Percentiles rank a stretch among this genome's conserved stretches.
These are phyloP conservation scores for Thyridium curvatum DNA, from an alignment of 2,329 filamentous ascomycete species.

Conservation along the genomic window DNA sequence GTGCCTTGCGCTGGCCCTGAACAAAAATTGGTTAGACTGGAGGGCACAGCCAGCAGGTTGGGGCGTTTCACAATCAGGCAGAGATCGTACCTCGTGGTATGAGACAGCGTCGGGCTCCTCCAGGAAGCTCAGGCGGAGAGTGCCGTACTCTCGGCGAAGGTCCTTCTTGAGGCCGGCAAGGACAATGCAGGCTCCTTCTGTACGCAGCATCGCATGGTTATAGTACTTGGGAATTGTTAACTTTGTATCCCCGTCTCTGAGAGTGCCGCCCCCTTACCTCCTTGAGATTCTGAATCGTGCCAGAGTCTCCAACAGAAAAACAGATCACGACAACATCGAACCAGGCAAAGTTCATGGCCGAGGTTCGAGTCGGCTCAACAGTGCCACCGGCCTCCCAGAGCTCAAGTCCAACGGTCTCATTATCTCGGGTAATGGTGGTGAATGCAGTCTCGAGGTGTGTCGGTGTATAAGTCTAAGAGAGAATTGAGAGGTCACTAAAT, in stretches of 20 bases:
- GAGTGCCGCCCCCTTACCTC: constrained; percentile 2
- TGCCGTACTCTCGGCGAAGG: constrained; percentile 8
- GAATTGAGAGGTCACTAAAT: too few relatives aligned
- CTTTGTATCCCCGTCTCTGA: too few relatives aligned
- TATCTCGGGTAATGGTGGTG: constrained; percentile 6
- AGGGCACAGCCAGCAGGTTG: neutral
- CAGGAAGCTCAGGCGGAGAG: constrained; percentile 10
- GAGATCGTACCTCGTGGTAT: constrained; percentile 2
- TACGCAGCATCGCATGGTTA: constrained; percentile 11
- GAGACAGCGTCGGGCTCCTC: constrained; percentile 9
- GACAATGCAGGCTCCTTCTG: constrained; percentile 11
- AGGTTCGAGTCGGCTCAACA: constrained; percentile 5
- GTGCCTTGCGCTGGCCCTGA: constrained; percentile 5
- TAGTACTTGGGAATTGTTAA: constrained; percentile 10
- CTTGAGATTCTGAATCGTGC: constrained; percentile 6
- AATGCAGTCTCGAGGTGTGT: constrained; percentile 7
- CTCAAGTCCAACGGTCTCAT: constrained; percentile 8
- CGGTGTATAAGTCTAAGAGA: constrained; percentile 7
- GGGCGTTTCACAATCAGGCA: too few relatives aligned
- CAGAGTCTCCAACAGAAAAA: constrained; percentile 8
- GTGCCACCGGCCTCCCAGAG: constrained; percentile 10
- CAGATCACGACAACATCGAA: constrained; percentile 14
- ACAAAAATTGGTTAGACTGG: neutral
- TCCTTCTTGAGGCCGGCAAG: constrained; percentile 14
- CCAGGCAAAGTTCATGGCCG: constrained; percentile 8